phyloP scores from a whole-genome alignment of 768 basidiomycete species.

The Trametes cingulata region DNA sequence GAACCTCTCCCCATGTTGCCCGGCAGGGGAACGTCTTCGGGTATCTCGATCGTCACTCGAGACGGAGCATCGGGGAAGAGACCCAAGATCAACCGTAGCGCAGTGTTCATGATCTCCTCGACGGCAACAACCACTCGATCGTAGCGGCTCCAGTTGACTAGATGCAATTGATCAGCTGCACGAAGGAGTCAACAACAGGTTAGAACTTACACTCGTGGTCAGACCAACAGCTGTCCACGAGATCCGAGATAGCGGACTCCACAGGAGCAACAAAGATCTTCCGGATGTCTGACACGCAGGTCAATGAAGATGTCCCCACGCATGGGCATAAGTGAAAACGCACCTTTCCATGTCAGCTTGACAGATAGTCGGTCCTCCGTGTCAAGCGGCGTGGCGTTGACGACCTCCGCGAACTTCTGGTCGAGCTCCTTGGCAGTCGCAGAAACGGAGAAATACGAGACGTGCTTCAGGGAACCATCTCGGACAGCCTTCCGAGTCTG shows the following conservation, averaged over 20 bases:
- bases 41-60: slow-evolving; percentile 15
- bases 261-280: slow-evolving; percentile 24
- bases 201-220: slow-evolving; percentile 24
- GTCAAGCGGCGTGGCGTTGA: slow-evolving; percentile 52
- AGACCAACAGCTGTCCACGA: slow-evolving; percentile 29
- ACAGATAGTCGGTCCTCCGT: slow-evolving; percentile 57
- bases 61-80: slow-evolving; percentile 14
- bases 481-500: slow-evolving; percentile 53
- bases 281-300: slow-evolving; percentile 15
- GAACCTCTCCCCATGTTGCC: slow-evolving; percentile 13
- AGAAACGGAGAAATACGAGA: slow-evolving; percentile 50
- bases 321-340: not conserved
- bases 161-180: not conserved
- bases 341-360: slow-evolving; percentile 49
- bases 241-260: slow-evolving; percentile 24
- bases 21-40: slow-evolving; percentile 17
- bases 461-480: slow-evolving; percentile 43
- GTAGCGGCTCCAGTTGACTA: slow-evolving; percentile 33
- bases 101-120: slow-evolving; percentile 3
- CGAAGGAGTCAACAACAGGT: not conserved
- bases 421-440: slow-evolving; percentile 59
- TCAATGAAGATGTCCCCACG: not conserved
- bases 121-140: slow-evolving; percentile 16
- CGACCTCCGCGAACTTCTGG: slow-evolving; percentile 46
- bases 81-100: slow-evolving; percentile 10